A percentile compares a stretch with the other conserved stretches of the same genome.
Evolutionary conservation across 768 basidiomycete genomes (phyloP).

Genomic region (Leccinum variicolor): DNA sequence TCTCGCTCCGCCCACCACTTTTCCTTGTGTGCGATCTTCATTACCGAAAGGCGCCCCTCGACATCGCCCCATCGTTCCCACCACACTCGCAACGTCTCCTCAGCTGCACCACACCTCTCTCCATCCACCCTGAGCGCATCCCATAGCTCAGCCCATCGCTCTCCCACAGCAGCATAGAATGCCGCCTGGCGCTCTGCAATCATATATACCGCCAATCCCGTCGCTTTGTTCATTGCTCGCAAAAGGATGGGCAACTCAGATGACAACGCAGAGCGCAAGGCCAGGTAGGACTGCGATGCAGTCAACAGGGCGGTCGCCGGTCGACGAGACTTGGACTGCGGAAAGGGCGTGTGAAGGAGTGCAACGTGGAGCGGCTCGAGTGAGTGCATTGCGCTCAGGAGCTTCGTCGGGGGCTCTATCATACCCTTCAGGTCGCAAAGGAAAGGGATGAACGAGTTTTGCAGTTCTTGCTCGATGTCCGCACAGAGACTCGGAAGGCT

Average conservation of each 20-base stretch:
- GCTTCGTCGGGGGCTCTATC: constrained; percentile 58
- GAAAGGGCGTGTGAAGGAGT: constrained; percentile 62
- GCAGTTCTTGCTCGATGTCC: constrained; percentile 52
- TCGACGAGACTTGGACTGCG: constrained; percentile 50
- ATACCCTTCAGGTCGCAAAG: constrained; percentile 57
- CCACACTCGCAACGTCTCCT: constrained; percentile 75
- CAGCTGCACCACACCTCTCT: constrained; percentile 60
- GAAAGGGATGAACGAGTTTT: constrained; percentile 52
- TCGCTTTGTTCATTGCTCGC: constrained; percentile 54
- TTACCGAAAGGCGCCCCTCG: constrained; percentile 43
- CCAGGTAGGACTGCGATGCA: constrained; percentile 74
- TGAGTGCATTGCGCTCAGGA: constrained; percentile 68
- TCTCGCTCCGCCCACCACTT: constrained; percentile 35
- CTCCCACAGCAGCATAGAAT: constrained; percentile 59
- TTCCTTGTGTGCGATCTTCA: constrained; percentile 33
- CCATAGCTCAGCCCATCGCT: constrained; percentile 80
- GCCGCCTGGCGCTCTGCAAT: constrained; percentile 55
- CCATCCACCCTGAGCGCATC: constrained; percentile 73
- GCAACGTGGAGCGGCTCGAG: constrained; percentile 71
- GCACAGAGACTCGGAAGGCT: constrained; percentile 50
- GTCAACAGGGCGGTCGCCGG: constrained; percentile 66
- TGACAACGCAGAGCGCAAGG: constrained; percentile 67
- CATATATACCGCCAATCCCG: constrained; percentile 47
- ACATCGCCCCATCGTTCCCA: constrained; percentile 65
- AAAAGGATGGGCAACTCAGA: constrained; percentile 70